Base-by-base conservation (phyloP, 2,329 filamentous ascomycete genomes). In the Apiospora sp. region DNA sequence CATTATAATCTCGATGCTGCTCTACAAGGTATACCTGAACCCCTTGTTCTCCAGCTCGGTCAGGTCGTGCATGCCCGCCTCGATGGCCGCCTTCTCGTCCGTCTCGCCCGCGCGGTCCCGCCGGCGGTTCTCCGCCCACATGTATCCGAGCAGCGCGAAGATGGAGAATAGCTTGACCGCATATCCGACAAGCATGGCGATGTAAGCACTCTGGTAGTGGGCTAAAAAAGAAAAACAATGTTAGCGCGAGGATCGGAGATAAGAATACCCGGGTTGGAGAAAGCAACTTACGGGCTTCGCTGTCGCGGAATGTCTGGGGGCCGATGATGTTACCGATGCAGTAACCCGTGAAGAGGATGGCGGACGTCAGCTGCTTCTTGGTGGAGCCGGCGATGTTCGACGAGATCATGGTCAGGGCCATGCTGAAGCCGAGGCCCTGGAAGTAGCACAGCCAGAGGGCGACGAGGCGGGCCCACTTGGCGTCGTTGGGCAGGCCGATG, bases 391-490 rank as follows among this genome's bases (percentile, higher is more conserved):
- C 79, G 30, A 81, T 73, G 64, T 80, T 80, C 41, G 79, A 81
- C 13, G 80, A 80, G 8, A 80, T 71, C 79, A 81, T 81, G 10
- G 79, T 80, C 69, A 81, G 34, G 1, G 79, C 77, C 78, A 80
- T 80, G 74, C 77, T 79, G 74, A 81, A 80, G 19, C 79, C 78
- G 6, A 80, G 75, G 7, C 79, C 79, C 67, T 81, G 80, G 75
- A 80, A 80, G 72, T 78, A 81, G 74, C 79, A 80, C 10, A 91
- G 81, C 87, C 88, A 90, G 4, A 90, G 82, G 0, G 85, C 87
- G 5, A 90, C 88, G 1, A 90, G 80, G 3, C 87, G 82, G 16
- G 87, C 88, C 88, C 88, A 90, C 81, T 88, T 88, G 75, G 88
- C 87, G 51, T 76, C 76, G 27, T 81, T 75, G 0, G 87, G 86